phyloP scores from a whole-genome alignment of 163 green algal genomes.

The Scenedesmus sp. region DNA sequence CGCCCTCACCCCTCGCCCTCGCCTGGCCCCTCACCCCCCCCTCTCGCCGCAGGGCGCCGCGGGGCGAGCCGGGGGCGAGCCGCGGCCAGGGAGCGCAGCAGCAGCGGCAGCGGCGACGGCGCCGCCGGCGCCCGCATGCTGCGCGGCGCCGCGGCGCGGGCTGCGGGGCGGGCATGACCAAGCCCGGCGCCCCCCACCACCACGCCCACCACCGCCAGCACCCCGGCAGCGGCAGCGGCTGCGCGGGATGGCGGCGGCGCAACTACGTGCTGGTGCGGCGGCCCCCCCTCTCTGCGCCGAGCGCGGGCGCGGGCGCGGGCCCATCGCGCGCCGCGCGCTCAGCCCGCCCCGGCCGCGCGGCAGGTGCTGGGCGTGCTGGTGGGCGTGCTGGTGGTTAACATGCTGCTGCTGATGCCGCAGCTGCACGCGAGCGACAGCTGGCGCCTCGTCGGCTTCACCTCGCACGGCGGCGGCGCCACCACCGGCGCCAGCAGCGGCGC shows the following conservation, averaged over 20 bases:
- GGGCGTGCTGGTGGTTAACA: conserved; percentile 25
- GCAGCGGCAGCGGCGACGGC: conserved; percentile 5
- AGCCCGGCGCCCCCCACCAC: conserved; percentile 8
- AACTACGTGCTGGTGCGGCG: conserved; percentile 23
- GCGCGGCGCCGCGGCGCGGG: background rate
- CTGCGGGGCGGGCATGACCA: conserved; percentile 8
- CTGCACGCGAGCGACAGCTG: conserved; percentile 12
- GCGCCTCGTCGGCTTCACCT: background rate
- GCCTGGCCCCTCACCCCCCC: too few species aligned
- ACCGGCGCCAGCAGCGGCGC: conserved; percentile 13
- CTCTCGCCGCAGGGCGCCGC: too few species aligned
- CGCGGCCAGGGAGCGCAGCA: background rate
- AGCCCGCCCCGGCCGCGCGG: background rate
- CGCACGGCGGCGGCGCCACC: background rate
- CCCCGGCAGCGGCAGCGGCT: background rate
- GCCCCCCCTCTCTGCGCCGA: too few species aligned
- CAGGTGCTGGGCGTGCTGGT: conserved; percentile 36
- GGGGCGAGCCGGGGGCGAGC: too few species aligned
- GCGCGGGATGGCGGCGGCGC: background rate
- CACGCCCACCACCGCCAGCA: conserved; percentile 2
- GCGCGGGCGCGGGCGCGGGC: too few species aligned
- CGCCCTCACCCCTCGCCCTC: too few species aligned
- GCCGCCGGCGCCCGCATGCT: background rate
- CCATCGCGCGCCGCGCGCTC: too few species aligned
- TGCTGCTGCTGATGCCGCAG: conserved; percentile 40